Percentiles rank a stretch among this genome's conserved stretches.
Evolutionary conservation across 257 asterid species (phyloP).

Genomic region (Capsicum baccatum): DNA sequence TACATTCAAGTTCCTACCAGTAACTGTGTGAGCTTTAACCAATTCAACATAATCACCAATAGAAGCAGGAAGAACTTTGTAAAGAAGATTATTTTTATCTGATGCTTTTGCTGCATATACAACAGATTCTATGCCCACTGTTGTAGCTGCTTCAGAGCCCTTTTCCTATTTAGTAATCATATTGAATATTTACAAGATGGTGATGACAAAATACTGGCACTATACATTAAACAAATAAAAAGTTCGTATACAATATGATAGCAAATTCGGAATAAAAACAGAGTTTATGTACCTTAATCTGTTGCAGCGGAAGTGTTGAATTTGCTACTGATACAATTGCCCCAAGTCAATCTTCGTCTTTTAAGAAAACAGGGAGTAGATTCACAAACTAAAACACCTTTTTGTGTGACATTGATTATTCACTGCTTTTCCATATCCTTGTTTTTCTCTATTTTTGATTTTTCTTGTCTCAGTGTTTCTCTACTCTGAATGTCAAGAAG

Average conservation of each 20-base stretch:
- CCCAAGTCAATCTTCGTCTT: too few species aligned
- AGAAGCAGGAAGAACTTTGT: conserved; percentile 77
- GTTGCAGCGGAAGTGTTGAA: too few species aligned
- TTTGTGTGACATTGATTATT: too few species aligned
- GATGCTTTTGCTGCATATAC: conserved; percentile 96
- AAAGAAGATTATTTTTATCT: conserved; percentile 85
- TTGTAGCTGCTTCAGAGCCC: conserved; percentile 92
- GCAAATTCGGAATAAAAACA: too few species aligned
- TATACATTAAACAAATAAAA: neutral
- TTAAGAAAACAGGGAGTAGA: too few species aligned
- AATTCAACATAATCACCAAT: conserved; percentile 74
- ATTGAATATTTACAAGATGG: conserved; percentile 26
- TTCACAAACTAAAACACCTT: too few species aligned
- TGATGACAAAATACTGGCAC: neutral
- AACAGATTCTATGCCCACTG: conserved; percentile 86
- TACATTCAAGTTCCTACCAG: conserved; percentile 63
- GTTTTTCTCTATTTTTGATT: too few species aligned
- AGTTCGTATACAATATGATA: neutral
- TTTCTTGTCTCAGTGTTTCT: too few species aligned
- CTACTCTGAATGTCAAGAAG: too few species aligned
- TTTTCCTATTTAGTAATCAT: conserved; percentile 61
- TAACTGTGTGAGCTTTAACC: conserved; percentile 78
- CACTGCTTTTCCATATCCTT: too few species aligned
- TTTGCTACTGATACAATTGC: too few species aligned
- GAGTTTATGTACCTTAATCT: too few species aligned